Conservation (phyloP, 371 early-diverging fungal genomes). For the Aphelidium insulamus region DNA sequence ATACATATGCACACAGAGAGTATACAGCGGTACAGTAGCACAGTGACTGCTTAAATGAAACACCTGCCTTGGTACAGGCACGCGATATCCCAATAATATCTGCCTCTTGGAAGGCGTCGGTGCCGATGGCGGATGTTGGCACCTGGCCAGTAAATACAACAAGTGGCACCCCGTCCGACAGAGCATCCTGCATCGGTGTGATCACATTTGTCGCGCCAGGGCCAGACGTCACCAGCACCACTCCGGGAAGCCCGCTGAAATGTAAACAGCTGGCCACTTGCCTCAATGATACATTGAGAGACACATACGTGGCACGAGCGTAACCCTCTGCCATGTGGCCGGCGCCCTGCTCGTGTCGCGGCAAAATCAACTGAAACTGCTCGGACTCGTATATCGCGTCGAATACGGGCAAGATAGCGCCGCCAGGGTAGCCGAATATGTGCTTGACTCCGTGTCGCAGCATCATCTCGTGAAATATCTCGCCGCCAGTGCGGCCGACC, state of each 20-base stretch:
- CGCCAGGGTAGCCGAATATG: slow-evolving; percentile 92
- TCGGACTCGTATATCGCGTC: slow-evolving; percentile 88
- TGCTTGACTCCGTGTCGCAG: slow-evolving; percentile 70
- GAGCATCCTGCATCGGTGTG: slow-evolving; percentile 92
- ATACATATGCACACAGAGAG: neutral
- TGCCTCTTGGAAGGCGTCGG: slow-evolving; percentile 95
- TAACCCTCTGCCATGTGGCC: slow-evolving; percentile 97
- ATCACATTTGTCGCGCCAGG: slow-evolving; percentile 96
- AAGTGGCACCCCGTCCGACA: slow-evolving; percentile 81
- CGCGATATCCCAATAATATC: slow-evolving; percentile 87
- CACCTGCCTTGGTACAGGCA: slow-evolving; percentile 71
- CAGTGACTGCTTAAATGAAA: no score
- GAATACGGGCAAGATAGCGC: slow-evolving; percentile 89
- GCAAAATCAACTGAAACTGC: slow-evolving; percentile 82
- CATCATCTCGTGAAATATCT: slow-evolving; percentile 97
- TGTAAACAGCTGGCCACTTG: neutral
- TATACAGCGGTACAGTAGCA: no score
- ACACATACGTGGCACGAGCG: slow-evolving; percentile 62
- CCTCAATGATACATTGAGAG: neutral
- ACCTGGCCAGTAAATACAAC: slow-evolving; percentile 90
- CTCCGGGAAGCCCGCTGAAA: slow-evolving; percentile 67
- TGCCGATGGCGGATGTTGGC: slow-evolving; percentile 70
- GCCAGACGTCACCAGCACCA: slow-evolving; percentile 85
- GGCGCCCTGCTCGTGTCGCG: slow-evolving; percentile 92
- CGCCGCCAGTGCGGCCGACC: slow-evolving; percentile 89